Conservation (phyloP, 2,329 filamentous ascomycete genomes). For the Juglanconis sp. region DNA sequence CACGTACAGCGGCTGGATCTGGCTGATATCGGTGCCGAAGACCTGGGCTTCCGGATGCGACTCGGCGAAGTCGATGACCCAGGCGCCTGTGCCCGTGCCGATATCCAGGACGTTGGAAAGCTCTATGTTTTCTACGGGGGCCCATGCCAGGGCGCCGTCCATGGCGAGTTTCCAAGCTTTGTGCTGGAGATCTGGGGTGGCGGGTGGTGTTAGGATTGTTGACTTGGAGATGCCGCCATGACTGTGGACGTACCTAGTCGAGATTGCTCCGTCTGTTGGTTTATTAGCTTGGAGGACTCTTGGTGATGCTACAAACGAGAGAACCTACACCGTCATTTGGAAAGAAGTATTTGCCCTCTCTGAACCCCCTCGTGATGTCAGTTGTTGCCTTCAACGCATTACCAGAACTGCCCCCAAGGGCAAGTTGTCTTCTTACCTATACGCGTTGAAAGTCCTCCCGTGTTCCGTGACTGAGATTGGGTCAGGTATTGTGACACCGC, state of each 20-base stretch:
- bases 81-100: slow-evolving; percentile 49
- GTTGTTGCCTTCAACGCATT: background rate
- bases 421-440: background rate
- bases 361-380: background rate
- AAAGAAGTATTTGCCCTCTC: background rate
- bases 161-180: background rate
- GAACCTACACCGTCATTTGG: background rate
- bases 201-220: background rate
- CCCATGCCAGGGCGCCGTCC: background rate
- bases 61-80: slow-evolving; percentile 67
- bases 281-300: no score
- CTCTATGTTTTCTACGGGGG: background rate
- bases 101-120: background rate
- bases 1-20: slow-evolving; percentile 62
- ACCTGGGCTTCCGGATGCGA: slow-evolving; percentile 55
- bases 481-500: background rate
- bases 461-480: background rate
- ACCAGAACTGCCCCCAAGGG: background rate
- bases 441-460: background rate
- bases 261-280: no score
- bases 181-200: background rate
- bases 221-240: no score
- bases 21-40: slow-evolving; percentile 63
- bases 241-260: no score
- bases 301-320: no score